These are phyloP conservation scores for Bacidia rubella DNA, from an alignment of 495 filamentous ascomycete genomes.

Conservation along the genomic window DNA sequence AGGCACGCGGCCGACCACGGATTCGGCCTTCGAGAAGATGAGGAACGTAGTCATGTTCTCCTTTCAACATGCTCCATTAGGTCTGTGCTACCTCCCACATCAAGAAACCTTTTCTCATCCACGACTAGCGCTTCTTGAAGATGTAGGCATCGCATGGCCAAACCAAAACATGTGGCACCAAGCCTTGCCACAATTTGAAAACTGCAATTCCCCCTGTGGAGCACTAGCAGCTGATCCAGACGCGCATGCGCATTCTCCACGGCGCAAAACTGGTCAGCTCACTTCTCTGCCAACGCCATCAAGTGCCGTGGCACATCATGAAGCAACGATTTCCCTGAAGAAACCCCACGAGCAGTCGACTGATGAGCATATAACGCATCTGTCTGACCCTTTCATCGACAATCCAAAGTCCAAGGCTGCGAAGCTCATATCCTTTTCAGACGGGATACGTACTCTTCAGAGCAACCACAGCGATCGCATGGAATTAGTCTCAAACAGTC, in stretches of 20 bases:
- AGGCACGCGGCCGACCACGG: constrained; percentile 41
- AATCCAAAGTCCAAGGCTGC: neutral
- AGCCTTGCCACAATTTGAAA: constrained; percentile 26
- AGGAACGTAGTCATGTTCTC: constrained; percentile 67
- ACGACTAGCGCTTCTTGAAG: constrained; percentile 53
- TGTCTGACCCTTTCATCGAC: constrained; percentile 28
- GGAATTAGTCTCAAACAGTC: neutral
- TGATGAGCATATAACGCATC: constrained; percentile 10
- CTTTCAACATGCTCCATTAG: constrained; percentile 73
- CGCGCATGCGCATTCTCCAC: constrained; percentile 39
- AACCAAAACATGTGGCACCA: constrained; percentile 61
- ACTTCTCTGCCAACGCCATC: constrained; percentile 6
- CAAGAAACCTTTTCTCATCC: constrained; percentile 13
- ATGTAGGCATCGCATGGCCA: constrained; percentile 68
- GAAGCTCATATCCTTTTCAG: neutral
- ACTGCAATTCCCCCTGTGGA: constrained; percentile 21
- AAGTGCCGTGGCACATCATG: too few relatives aligned
- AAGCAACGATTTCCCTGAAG: too few relatives aligned
- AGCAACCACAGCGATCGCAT: neutral
- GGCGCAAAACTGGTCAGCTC: constrained; percentile 17
- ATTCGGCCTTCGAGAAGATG: constrained; percentile 49
- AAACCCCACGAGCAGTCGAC: too few relatives aligned
- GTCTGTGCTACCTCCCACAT: constrained; percentile 31
- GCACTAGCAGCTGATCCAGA: constrained; percentile 25
- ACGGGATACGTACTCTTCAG: neutral